Evolutionary conservation across 805 yeast species (phyloP), one percentile per base, ranked within the genome.

Genomic region (Naumovozyma baii): DNA sequence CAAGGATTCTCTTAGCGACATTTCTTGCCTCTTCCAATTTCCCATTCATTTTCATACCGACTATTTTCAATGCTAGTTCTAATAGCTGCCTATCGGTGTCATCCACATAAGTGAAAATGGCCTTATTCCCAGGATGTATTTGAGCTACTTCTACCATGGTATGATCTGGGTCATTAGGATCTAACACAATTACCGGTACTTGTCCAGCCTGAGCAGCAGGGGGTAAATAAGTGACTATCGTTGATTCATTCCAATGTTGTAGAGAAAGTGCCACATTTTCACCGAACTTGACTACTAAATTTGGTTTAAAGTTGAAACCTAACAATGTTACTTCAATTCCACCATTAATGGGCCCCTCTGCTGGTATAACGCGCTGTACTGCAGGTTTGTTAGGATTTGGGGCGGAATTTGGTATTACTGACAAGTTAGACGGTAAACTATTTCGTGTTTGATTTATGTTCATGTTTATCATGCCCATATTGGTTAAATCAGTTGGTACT

Each of bases 31-130:
- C 96, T 56, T 92, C 97, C 42, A 92, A 67, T 53, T 81, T 80
- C 42, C 97, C 98, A 55, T 86, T 88, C 96, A 90, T 87, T 64
- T 90, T 90, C 62, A 88, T 69, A 2, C 98, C 98, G 31, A 92
- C 96, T 51, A 92, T 92, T 57, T 92, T 97, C 51, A 92, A 69
- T 2, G 98, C 98, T 46, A 92, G 69, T 63, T 92, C 98, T 56
- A 90, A 84, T 57, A 92, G 72, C 61, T 90, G 96, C 48, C 92
- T 74, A 62, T 92, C 98, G 8, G 96, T 83, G 57, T 92, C 98
- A 63, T 92, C 96, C 34, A 86, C 73, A 55, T 92, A 92, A 0
- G 97, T 87, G 62, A 92, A 92, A 1, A 84, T 70, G 53, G 63
- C 53, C 33, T 62, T 63, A 22, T 57, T 52, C 32, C 46, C 47